Conservation (phyloP, 805 yeast genomes). For the Wickerhamiella qilinensis region DNA sequence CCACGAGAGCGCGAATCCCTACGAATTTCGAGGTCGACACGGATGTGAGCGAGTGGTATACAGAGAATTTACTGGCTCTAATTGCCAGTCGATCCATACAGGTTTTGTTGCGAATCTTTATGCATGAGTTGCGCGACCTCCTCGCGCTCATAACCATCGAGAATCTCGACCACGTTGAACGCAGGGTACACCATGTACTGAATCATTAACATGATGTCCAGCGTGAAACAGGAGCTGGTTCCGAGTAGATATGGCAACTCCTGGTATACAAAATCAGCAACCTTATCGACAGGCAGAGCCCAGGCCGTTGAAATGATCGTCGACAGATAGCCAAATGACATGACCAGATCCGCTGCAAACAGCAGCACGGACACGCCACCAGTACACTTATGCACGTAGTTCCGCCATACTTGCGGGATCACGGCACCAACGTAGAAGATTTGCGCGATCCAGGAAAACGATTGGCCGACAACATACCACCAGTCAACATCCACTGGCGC, state of each 20-base stretch:
- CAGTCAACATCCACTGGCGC: constrained; percentile 5
- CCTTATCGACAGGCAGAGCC: constrained; percentile 5
- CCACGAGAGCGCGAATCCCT: no score
- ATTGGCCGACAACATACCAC: constrained; percentile 12
- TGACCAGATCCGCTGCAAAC: constrained; percentile 18
- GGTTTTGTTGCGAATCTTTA: no score
- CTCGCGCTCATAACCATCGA: not conserved
- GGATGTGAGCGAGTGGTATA: no score
- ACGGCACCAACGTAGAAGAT: constrained; percentile 17
- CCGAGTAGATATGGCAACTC: constrained; percentile 20
- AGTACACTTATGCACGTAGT: constrained; percentile 25
- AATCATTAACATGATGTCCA: constrained; percentile 15
- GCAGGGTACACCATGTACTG: constrained; percentile 17
- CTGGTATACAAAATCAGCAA: constrained; percentile 13
- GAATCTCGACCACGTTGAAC: constrained; percentile 1
- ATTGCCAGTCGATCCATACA: no score
- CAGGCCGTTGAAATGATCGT: constrained; percentile 17
- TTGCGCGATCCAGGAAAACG: constrained; percentile 15
- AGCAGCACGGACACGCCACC: constrained; percentile 22
- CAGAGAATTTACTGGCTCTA: no score
- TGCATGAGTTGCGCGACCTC: no score
- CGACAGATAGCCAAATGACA: constrained; percentile 16
- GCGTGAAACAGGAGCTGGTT: constrained; percentile 12
- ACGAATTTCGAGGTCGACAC: no score
- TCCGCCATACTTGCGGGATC: constrained; percentile 28